Base-by-base conservation (phyloP, 495 filamentous ascomycete genomes). In the Polyplosphaeria fusca region DNA sequence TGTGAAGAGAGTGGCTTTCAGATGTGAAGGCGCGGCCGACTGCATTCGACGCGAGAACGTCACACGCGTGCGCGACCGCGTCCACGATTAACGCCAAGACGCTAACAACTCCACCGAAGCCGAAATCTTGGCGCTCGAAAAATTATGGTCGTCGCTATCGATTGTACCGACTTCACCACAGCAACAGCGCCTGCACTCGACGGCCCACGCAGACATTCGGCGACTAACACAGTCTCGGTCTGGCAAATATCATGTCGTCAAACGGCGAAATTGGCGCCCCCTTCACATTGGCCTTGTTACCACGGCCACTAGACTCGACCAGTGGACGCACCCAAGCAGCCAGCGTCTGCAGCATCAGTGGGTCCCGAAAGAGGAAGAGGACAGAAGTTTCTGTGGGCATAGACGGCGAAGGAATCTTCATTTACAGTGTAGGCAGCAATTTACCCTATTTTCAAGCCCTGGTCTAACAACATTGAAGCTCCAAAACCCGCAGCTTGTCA, bases 341-440 rank as follows among this genome's bases (percentile, higher is more conserved):
- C 16, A 41, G 60, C 16, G 89, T 94, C 26, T 84, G 81, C 66
- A 82, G 86, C 66, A 68, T 87, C 46, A 78, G 81, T 35, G 85
- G 84, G 16, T 79, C 79, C 27, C 88, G 81, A 74, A 95, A 91
- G 75, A 81, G 87, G 66, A 96, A 96, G 74, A 79, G 93, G 61
- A 77, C 80, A 63, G 94, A 99, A 71, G 71, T 97, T 49, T 87
- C 81, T 12, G 83, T 93, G 7, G 88, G 87, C 7, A 83, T 96
- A 64, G 90, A 99, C 73, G 90, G 91, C 51, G 90, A 96, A 67
- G 86, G 88, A 13, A 78, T 96, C 13, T 93, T 90, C 68, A 83
- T 99, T 43, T 96, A 96, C 73, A 86, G 96, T 78, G 92, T 98
- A 72, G 18, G 66, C 78, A 37, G 2, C 24, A 1, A 16, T 23